phyloP scores from a whole-genome alignment of 2,329 filamentous ascomycete genomes.

The Gnomoniopsis sp. region DNA sequence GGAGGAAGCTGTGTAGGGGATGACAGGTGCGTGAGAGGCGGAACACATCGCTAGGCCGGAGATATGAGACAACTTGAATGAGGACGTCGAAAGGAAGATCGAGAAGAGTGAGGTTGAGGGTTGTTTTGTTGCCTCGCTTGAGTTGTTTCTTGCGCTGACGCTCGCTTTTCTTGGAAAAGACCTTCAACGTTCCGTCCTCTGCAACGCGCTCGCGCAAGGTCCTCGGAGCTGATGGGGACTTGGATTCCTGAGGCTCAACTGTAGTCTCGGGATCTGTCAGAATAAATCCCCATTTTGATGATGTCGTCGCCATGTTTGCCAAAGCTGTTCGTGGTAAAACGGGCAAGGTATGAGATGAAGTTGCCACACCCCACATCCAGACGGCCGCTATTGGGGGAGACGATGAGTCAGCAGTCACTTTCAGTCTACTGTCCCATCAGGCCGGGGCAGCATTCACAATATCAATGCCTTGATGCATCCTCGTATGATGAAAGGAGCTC shows the following conservation, averaged over 20 bases:
- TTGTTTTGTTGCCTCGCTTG: constrained; percentile 30
- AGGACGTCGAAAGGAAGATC: constrained; percentile 53
- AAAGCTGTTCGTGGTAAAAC: not conserved
- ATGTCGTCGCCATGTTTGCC: not conserved
- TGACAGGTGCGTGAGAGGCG: constrained; percentile 39
- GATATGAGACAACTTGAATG: constrained; percentile 40
- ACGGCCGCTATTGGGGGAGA: not conserved
- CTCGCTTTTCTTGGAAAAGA: constrained; percentile 51
- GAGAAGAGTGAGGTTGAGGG: constrained; percentile 33
- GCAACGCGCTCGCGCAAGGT: constrained; percentile 6
- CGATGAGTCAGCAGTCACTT: constrained; percentile 1
- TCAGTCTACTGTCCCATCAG: too few relatives aligned
- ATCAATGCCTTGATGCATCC: too few relatives aligned
- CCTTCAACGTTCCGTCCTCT: constrained; percentile 12
- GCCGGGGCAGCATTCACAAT: too few relatives aligned
- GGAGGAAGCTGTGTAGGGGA: constrained; percentile 40
- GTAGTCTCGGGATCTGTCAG: not conserved
- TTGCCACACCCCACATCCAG: not conserved
- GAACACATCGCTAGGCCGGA: constrained; percentile 50
- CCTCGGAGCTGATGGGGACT: not conserved
- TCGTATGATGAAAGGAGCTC: too few relatives aligned
- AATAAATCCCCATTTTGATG: not conserved
- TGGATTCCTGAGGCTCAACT: not conserved
- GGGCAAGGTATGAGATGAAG: not conserved
- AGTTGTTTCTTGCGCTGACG: constrained; percentile 42